Evolutionary conservation across 768 basidiomycete species (phyloP), one percentile per base, ranked within the genome.

Genomic region (Suillus hirtellus): DNA sequence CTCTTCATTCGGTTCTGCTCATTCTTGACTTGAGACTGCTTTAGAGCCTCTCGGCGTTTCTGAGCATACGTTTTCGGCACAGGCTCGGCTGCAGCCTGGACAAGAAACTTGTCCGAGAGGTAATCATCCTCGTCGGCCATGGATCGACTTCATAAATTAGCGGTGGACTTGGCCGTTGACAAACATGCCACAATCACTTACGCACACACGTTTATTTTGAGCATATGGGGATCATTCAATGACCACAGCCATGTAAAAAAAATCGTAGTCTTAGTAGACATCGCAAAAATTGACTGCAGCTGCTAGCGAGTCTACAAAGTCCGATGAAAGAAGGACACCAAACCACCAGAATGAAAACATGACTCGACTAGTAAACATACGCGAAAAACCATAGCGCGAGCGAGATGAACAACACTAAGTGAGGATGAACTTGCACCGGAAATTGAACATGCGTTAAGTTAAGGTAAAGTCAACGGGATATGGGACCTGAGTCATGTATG

Each of bases 71-170:
- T 90, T 66, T 84, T 85, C 10, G 86, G 78, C 1, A 78, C 68
- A 7, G 80, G 68, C 12, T 75, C 65, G 38, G 73, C 61, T 9
- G 79, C 38, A 21, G 71, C 63, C 1, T 81, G 79, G 54, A 80
- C 67, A 4, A 95, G 81, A 75, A 94, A 95, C 71, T 92, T 94
- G 80, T 93, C 91, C 38, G 92, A 93, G 59, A 95, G 84, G 71
- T 95, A 95, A 78, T 95, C 90, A 68, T 91, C 92, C 69, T 94
- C 92, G 64, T 85, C 85, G 59, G 87, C 86, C 89, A 90, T 92
- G 66, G 59, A 49, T 50, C 42, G 37, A 50, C 24, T 46, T 56
- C 54, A 66, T 62, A 10, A 44, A 44, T 44, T 44, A 19, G 43
- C 9, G 19, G 19, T n/a, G 60, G 47, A 37, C 17, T 52, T 53